Percentiles rank a stretch among this genome's conserved stretches.
Conservation (phyloP, 768 basidiomycete genomes). For the Leccinum sublutescens region DNA sequence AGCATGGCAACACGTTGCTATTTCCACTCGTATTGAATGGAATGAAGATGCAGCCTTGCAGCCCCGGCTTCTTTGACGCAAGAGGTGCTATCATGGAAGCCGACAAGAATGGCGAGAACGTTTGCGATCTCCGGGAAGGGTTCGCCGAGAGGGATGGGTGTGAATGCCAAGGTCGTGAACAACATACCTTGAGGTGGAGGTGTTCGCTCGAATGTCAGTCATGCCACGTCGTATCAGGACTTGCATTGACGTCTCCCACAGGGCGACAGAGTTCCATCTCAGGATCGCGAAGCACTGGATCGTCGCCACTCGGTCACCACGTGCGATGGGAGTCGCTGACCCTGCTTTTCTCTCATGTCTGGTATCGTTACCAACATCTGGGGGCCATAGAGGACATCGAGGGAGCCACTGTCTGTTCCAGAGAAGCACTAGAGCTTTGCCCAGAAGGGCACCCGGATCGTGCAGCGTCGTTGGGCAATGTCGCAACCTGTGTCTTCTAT, state of each 20-base stretch:
- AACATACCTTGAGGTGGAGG: slow-evolving; percentile 94
- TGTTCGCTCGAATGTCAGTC: slow-evolving; percentile 69
- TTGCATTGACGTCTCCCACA: slow-evolving; percentile 14
- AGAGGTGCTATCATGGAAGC: slow-evolving; percentile 90
- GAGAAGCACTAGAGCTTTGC: too few relatives aligned
- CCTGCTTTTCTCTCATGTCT: too few relatives aligned
- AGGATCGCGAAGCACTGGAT: too few relatives aligned
- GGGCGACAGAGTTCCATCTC: slow-evolving; percentile 40
- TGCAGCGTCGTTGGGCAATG: too few relatives aligned
- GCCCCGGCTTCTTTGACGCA: slow-evolving; percentile 87
- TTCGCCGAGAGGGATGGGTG: slow-evolving; percentile 83
- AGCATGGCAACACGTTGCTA: slow-evolving; percentile 86
- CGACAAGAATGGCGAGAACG: slow-evolving; percentile 89
- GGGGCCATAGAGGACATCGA: too few relatives aligned
- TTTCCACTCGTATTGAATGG: slow-evolving; percentile 86
- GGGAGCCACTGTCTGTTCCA: too few relatives aligned
- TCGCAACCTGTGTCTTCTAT: too few relatives aligned
- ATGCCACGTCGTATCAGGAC: too few relatives aligned
- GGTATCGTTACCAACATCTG: too few relatives aligned
- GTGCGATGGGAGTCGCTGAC: too few relatives aligned
- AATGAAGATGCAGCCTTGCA: slow-evolving; percentile 95
- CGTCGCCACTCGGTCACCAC: too few relatives aligned
- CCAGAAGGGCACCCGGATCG: too few relatives aligned
- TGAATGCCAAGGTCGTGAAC: slow-evolving; percentile 70
- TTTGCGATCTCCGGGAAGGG: slow-evolving; percentile 81